phyloP scores from a whole-genome alignment of 495 filamentous ascomycete species.

The Hypoxylon crocopeplum region DNA sequence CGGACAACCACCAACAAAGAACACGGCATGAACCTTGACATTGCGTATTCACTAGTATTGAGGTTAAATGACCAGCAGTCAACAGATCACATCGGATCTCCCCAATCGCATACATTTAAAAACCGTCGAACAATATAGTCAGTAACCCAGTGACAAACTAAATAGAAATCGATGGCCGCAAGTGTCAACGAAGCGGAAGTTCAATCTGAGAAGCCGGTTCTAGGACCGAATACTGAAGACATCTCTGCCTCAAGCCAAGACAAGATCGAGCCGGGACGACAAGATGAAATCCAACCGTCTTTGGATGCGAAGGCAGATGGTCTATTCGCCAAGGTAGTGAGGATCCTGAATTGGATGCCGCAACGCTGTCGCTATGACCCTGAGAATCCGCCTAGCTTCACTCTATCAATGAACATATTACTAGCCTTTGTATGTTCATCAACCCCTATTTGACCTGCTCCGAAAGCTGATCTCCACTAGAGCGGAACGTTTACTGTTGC shows the following conservation, averaged over 20 bases:
- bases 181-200: conserved; percentile 7
- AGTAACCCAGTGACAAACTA: neutral
- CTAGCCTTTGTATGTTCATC: conserved; percentile 38
- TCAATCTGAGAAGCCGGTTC: conserved; percentile 12
- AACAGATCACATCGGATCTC: conserved; percentile 24
- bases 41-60: too few species aligned
- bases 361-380: conserved; percentile 43
- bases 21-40: neutral
- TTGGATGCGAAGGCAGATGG: neutral
- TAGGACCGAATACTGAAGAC: conserved; percentile 1
- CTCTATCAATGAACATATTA: conserved; percentile 38
- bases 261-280: neutral
- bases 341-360: conserved; percentile 38
- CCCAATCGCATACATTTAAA: conserved; percentile 1
- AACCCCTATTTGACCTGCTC: neutral
- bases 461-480: conserved; percentile 27
- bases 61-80: neutral
- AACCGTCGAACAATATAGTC: neutral
- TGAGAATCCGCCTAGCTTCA: conserved; percentile 39
- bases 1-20: too few species aligned
- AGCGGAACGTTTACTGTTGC: conserved; percentile 62
- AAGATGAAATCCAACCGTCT: neutral
- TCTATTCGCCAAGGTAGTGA: conserved; percentile 9
- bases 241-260: conserved; percentile 6
- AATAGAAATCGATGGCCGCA: neutral